A percentile compares a stretch with the other conserved stretches of the same genome.
Conservation (phyloP, 148 eudicot genomes). For the Drosera capensis region DNA sequence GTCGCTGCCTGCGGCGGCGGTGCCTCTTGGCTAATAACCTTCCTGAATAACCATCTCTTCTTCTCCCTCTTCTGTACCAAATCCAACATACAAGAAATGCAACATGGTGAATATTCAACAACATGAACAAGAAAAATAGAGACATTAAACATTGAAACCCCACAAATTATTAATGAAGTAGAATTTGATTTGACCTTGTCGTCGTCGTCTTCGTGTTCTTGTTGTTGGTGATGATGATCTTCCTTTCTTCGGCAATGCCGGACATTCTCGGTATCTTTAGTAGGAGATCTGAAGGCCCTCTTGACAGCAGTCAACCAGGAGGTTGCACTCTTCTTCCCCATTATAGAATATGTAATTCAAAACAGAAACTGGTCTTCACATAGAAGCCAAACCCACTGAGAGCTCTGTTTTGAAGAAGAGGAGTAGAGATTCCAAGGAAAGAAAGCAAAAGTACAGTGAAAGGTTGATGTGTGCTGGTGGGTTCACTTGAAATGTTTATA, state of each 20-base stretch:
- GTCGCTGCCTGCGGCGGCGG: not conserved
- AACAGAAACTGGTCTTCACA: too few relatives aligned
- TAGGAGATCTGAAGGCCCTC: conserved; percentile 63
- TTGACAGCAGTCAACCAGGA: conserved; percentile 73
- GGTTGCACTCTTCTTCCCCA: conserved; percentile 44
- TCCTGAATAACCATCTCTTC: conserved; percentile 64
- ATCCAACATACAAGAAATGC: not conserved
- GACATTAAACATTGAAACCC: too few relatives aligned
- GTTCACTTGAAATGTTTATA: too few relatives aligned
- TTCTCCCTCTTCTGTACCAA: conserved; percentile 43
- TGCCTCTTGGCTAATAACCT: conserved; percentile 13
- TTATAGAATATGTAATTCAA: too few relatives aligned
- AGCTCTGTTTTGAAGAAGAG: too few relatives aligned
- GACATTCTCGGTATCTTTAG: conserved; percentile 27
- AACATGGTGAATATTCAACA: not conserved
- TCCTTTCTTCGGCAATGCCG: conserved; percentile 26
- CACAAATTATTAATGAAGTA: too few relatives aligned
- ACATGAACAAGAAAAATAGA: too few relatives aligned
- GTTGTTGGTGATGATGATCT: too few relatives aligned
- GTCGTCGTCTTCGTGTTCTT: conserved; percentile 32
- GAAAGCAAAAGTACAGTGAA: too few relatives aligned
- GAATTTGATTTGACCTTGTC: conserved; percentile 37
- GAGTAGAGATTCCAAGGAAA: too few relatives aligned
- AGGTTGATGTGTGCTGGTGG: too few relatives aligned
- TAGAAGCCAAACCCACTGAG: too few relatives aligned